Percentiles rank a stretch among this genome's conserved stretches.
phyloP scores from a whole-genome alignment of 2,329 filamentous ascomycete genomes.

The Penicillium verrucosum region DNA sequence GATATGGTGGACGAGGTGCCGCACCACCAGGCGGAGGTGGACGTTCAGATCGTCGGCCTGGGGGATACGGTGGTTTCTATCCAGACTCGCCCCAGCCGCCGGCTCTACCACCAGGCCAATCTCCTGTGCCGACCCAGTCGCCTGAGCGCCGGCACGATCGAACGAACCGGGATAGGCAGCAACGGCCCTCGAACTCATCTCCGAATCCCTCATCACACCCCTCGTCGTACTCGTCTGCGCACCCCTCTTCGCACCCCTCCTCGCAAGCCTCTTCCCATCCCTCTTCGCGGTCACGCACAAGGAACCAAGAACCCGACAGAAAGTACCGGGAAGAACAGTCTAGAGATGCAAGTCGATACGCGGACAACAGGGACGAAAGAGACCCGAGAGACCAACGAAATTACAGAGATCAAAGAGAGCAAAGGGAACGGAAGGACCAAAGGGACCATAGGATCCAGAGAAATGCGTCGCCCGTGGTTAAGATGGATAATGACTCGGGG shows the following conservation, averaged over 20 bases:
- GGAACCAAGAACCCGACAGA: constrained; percentile 29
- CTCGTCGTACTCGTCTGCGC: neutral
- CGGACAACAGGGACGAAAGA: neutral
- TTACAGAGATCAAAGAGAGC: neutral
- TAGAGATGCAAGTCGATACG: constrained; percentile 14
- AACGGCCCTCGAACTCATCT: constrained; percentile 25
- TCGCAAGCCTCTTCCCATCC: constrained; percentile 18
- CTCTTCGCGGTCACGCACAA: constrained; percentile 35
- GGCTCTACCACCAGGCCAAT: constrained; percentile 26
- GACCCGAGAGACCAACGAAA: neutral
- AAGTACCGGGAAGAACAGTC: constrained; percentile 29
- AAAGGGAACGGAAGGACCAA: neutral
- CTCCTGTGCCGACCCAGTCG: constrained; percentile 28
- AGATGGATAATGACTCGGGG: constrained; percentile 12
- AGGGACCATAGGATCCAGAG: constrained; percentile 19
- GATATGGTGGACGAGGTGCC: constrained; percentile 27
- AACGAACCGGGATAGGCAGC: constrained; percentile 29
- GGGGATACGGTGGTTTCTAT: constrained; percentile 46
- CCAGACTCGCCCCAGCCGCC: constrained; percentile 30
- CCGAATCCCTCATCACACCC: constrained; percentile 12
- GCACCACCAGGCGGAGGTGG: constrained; percentile 18
- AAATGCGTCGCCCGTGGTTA: constrained; percentile 16
- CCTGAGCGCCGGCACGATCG: constrained; percentile 35
- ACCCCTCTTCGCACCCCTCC: neutral
- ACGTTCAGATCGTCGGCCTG: constrained; percentile 38